These are phyloP conservation scores for Cryptococcus maquisensis DNA, from an alignment of 1,284 basidiomycete genomes.

Conservation along the genomic window DNA sequence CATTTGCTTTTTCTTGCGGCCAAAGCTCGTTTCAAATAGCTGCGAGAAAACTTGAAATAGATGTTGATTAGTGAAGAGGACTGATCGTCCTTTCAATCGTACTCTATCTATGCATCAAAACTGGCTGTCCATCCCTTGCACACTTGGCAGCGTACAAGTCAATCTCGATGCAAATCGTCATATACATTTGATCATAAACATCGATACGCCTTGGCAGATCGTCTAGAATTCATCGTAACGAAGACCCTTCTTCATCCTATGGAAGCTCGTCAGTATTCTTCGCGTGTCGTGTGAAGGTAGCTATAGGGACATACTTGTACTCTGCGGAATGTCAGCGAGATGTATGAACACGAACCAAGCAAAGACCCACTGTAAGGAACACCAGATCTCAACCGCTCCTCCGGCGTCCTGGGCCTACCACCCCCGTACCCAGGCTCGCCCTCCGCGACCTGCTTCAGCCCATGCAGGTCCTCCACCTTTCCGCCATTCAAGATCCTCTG, in stretches of 20 bases:
- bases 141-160: too few species aligned
- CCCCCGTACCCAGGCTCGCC: slow-evolving; percentile 19
- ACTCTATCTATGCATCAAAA: not conserved
- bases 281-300: not conserved
- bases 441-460: slow-evolving; percentile 14
- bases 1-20: too few species aligned
- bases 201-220: not conserved
- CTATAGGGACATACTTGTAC: slow-evolving; percentile 5
- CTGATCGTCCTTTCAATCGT: not conserved
- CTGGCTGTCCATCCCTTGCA: not conserved
- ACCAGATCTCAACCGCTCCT: slow-evolving; percentile 39
- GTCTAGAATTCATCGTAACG: slow-evolving; percentile 43
- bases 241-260: slow-evolving; percentile 40
- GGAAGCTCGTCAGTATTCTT: not conserved
- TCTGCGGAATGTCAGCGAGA: slow-evolving; percentile 1
- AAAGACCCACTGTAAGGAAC: slow-evolving; percentile 47
- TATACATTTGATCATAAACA: not conserved
- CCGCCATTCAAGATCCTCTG: slow-evolving; percentile 16
- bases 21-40: not conserved
- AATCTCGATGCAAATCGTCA: not conserved
- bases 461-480: slow-evolving; percentile 16
- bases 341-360: not conserved
- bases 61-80: not conserved
- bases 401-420: slow-evolving; percentile 23
- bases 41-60: not conserved